These are phyloP conservation scores for Corrigiola litoralis DNA, from an alignment of 179 eudicot species.

Conservation along the genomic window DNA sequence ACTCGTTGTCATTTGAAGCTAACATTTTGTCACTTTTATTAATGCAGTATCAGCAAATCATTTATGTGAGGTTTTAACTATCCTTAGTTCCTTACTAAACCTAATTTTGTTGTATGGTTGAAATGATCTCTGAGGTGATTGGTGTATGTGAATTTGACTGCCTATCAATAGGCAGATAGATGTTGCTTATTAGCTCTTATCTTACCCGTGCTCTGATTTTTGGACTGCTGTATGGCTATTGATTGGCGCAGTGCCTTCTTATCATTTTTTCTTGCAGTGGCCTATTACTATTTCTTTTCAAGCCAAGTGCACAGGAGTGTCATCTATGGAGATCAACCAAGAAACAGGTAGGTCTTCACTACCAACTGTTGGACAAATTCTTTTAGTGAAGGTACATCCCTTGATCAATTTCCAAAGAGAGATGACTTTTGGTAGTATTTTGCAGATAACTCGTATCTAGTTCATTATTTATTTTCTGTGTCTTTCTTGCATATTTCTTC, in stretches of 20 bases:
- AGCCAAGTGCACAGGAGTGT: constrained; percentile 72
- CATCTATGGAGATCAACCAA: constrained; percentile 81
- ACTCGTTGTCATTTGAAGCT: no score
- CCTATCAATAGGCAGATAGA: not conserved
- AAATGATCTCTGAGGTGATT: no score
- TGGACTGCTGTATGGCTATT: not conserved
- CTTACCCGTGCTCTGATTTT: not conserved
- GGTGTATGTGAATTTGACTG: no score
- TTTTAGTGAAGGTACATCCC: no score
- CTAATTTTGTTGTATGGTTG: no score
- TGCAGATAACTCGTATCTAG: no score
- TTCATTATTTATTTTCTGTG: not conserved
- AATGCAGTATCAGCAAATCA: no score
- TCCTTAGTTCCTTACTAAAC: no score
- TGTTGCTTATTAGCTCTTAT: not conserved
- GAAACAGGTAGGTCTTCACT: constrained; percentile 59
- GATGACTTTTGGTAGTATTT: not conserved
- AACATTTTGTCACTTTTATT: no score
- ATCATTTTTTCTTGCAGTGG: constrained; percentile 54
- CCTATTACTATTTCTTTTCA: constrained; percentile 73
- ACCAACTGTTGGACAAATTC: not conserved
- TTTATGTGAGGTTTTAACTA: no score
- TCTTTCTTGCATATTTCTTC: not conserved
- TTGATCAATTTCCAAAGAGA: no score
- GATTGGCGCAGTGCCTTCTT: constrained; percentile 1